These are phyloP conservation scores for Solanum hybrid DNA, from an alignment of 305 asterid genomes.

Conservation along the genomic window DNA sequence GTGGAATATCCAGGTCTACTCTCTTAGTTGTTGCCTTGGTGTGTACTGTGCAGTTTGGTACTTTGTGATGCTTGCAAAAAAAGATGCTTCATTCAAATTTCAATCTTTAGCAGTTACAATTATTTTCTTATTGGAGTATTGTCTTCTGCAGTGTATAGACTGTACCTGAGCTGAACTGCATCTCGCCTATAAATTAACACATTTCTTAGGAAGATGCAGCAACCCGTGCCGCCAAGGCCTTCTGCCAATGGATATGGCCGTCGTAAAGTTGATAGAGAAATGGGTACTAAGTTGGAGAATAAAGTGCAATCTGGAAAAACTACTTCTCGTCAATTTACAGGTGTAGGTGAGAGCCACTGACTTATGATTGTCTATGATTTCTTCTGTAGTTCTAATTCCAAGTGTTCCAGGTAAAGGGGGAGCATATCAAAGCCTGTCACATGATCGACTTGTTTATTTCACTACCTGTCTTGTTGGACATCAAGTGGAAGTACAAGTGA, in stretches of 20 bases:
- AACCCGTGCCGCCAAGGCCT: constrained; percentile 51
- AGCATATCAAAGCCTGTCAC: constrained; percentile 40
- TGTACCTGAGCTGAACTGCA: background rate
- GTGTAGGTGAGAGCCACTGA: constrained; percentile 38
- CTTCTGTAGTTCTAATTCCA: constrained; percentile 18
- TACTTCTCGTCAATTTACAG: constrained; percentile 28
- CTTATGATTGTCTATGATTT: constrained; percentile 3
- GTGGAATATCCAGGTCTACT: background rate
- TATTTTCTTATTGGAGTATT: background rate
- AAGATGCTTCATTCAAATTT: background rate
- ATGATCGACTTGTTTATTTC: constrained; percentile 57
- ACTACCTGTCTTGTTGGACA: constrained; percentile 79
- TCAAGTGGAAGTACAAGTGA: constrained; percentile 85
- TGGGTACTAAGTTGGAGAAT: background rate
- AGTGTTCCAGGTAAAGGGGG: constrained; percentile 50
- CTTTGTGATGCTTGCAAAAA: background rate
- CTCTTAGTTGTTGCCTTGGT: background rate
- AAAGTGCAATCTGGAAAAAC: constrained; percentile 41
- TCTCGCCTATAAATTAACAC: background rate
- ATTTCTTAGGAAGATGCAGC: constrained; percentile 51
- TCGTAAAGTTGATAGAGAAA: constrained; percentile 20
- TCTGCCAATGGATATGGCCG: constrained; percentile 75
- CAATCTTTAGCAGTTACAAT: background rate
- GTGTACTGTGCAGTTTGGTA: background rate
- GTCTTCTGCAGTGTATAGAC: background rate